These are phyloP conservation scores for Fraxinus nigra DNA, from an alignment of 305 asterid species.

Conservation along the genomic window DNA sequence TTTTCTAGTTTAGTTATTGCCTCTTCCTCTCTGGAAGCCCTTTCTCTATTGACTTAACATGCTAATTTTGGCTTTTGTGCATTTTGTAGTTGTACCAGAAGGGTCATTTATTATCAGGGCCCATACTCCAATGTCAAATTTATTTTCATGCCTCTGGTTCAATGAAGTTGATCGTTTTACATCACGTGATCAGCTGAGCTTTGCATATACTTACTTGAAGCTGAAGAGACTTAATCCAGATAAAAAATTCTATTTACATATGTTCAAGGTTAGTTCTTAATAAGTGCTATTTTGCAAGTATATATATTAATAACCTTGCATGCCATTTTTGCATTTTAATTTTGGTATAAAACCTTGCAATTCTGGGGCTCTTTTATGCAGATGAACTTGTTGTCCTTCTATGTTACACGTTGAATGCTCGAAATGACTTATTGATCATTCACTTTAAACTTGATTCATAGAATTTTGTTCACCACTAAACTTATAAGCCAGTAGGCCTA, in stretches of 20 bases:
- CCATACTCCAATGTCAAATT: conserved; percentile 84
- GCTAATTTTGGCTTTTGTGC: conserved; percentile 11
- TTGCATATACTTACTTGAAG: conserved; percentile 81
- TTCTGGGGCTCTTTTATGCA: background rate
- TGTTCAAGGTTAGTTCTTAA: conserved; percentile 73
- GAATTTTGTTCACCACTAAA: background rate
- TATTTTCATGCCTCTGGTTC: conserved; percentile 90
- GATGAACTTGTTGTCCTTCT: background rate
- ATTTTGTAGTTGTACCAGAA: conserved; percentile 75
- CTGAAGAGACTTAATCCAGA: conserved; percentile 70
- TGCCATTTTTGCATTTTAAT: background rate
- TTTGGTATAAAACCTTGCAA: background rate
- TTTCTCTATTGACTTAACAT: background rate
- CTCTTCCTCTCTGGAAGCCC: conserved; percentile 9
- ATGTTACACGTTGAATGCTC: background rate
- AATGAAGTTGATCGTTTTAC: conserved; percentile 85
- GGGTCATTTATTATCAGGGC: conserved; percentile 92
- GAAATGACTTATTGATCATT: background rate
- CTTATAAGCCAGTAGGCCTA: background rate
- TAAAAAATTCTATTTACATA: conserved; percentile 53
- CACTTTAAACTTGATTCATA: background rate
- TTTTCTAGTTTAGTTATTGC: conserved; percentile 10
- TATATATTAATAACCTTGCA: background rate
- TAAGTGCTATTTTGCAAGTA: background rate
- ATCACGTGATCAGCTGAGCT: conserved; percentile 91